These are phyloP conservation scores for Cymodocea nodosa DNA, from an alignment of 116 monocot species.

Conservation along the genomic window DNA sequence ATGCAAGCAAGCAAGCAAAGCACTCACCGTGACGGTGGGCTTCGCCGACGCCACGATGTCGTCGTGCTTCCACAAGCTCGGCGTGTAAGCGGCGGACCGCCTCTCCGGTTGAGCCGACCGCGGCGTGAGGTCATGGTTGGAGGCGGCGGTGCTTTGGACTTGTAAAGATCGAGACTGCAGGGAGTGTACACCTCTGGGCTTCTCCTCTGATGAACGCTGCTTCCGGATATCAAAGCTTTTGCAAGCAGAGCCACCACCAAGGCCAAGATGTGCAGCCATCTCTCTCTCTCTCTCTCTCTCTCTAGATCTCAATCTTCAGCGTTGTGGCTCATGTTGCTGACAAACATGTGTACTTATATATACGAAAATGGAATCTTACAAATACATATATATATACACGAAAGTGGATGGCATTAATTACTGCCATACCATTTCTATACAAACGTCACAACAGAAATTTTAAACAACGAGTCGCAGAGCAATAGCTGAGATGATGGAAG, in stretches of 20 bases:
- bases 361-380: no score
- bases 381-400: no score
- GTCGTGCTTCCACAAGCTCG: neutral
- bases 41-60: neutral
- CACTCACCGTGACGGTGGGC: neutral
- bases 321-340: neutral
- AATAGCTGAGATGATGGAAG: no score
- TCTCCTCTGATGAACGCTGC: neutral
- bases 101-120: neutral
- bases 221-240: neutral
- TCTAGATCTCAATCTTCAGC: neutral
- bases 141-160: neutral
- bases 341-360: no score
- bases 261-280: neutral
- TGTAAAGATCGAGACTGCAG: neutral
- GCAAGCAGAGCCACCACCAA: neutral
- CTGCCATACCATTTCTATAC: no score
- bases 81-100: constrained; percentile 1
- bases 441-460: no score
- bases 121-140: no score
- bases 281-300: neutral
- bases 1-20: no score
- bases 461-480: no score
- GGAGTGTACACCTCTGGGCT: no score
- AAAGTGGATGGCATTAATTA: no score